Evolutionary conservation across 2,329 filamentous ascomycete species (phyloP), one percentile per base, ranked within the genome.

Genomic region (Hawksworthiomyces lignivorus): DNA sequence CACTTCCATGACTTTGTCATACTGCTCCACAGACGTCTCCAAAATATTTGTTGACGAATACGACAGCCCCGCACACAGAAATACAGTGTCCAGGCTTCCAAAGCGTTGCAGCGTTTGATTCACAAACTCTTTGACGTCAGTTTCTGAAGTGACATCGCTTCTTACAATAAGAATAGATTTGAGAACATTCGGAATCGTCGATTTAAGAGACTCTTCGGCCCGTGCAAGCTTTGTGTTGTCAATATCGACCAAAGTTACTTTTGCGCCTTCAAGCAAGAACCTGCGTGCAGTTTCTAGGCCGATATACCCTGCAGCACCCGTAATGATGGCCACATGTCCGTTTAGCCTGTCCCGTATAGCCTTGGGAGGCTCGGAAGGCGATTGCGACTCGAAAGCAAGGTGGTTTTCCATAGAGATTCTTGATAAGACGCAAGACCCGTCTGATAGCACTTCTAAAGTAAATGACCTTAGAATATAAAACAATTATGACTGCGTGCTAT

Each of bases 251-350:
- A 37, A 12, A 5, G 35, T 12, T 10, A 37, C 35, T 11, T 18
- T n/a, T 26, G 35, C 35, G 15, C 35, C 35, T 19, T 37, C 35
- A 9, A 12, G 35, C 4, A 37, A 17, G 12, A 37, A 37, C 5
- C 35, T n/a, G 22, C 24, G 22, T 11, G 18, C 17, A 14, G 35
- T 37, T 8, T 17, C 35, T 10, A 29, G 15, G 6, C 35, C 35
- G 35, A 37, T 37, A 12, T 28, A 37, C 15, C 35, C 35, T 12
- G 35, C 35, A n/a, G 22, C 35, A 17, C 35, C 35, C n/a, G 35
- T 37, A 5, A 37, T 20, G 24, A 37, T 18, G 15, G 35, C 35
- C 4, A 37, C 35, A 5, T 37, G 35, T 11, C 35, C 35, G 9
- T 28, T 37, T 7, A 19, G 35, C 9, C 22, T 20, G 4, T 22